These are phyloP conservation scores for Nephromyces sp. DNA, from an alignment of 169 alveolate genomes.

Conservation along the genomic window DNA sequence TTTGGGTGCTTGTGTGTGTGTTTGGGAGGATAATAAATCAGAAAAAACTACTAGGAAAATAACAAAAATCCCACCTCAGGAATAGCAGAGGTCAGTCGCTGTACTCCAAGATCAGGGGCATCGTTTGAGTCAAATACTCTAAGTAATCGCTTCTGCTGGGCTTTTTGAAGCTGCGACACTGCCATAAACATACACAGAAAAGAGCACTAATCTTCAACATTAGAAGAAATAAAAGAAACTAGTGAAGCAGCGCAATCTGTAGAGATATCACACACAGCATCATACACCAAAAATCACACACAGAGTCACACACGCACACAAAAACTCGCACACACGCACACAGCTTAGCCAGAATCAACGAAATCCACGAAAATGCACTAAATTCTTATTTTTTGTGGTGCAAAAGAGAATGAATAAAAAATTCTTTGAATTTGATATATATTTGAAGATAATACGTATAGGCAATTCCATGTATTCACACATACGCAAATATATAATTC, in stretches of 20 bases:
- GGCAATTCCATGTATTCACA: too few species aligned
- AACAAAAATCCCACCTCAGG: conserved; percentile 9
- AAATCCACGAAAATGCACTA: background rate
- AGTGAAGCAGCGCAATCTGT: background rate
- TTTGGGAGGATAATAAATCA: too few species aligned
- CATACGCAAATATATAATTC: background rate
- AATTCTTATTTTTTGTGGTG: too few species aligned
- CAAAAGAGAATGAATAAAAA: too few species aligned
- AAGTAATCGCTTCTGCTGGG: conserved; percentile 43
- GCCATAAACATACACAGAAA: too few species aligned
- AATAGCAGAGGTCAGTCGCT: conserved; percentile 1
- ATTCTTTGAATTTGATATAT: too few species aligned
- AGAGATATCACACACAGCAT: background rate
- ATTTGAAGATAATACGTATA: too few species aligned
- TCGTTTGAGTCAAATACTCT: conserved; percentile 26
- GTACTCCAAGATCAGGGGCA: conserved; percentile 23
- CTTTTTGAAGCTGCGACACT: conserved; percentile 36
- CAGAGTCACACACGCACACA: background rate
- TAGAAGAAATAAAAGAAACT: too few species aligned
- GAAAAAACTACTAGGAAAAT: background rate
- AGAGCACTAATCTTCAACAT: too few species aligned
- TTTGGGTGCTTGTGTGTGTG: too few species aligned
- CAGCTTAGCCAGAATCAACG: background rate
- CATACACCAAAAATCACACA: background rate
- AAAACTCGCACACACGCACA: background rate